Conservation (phyloP, 129 eudicot genomes). For the Flaveria trinervia region DNA sequence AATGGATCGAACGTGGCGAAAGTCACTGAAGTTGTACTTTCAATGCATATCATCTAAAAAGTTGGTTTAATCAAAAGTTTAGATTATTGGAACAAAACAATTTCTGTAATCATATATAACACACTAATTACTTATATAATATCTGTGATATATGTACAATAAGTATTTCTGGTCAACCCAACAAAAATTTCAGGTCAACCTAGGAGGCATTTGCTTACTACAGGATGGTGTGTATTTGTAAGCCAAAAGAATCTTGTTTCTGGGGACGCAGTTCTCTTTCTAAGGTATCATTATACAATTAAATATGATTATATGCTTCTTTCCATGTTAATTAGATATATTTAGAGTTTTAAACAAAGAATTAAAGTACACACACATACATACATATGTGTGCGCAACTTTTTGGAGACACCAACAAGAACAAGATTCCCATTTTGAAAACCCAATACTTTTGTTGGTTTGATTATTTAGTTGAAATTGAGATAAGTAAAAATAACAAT, state of each 20-base stretch:
- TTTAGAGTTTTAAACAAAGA: not conserved
- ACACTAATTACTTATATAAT: not conserved
- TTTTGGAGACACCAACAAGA: too few relatives aligned
- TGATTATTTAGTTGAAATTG: constrained; percentile 17
- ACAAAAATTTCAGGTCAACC: constrained; percentile 64
- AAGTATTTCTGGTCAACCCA: too few relatives aligned
- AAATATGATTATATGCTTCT: constrained; percentile 19
- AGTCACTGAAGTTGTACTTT: not conserved
- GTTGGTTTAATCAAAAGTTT: not conserved
- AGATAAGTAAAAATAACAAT: constrained; percentile 12
- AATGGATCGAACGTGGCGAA: not conserved
- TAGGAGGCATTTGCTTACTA: constrained; percentile 90
- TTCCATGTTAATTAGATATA: constrained; percentile 12
- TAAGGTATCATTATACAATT: constrained; percentile 52
- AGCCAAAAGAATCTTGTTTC: constrained; percentile 89
- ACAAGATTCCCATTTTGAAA: too few relatives aligned
- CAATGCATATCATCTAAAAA: not conserved
- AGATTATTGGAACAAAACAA: not conserved
- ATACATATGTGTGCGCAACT: not conserved
- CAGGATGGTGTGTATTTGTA: constrained; percentile 89
- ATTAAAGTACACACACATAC: not conserved
- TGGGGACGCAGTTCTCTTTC: constrained; percentile 89
- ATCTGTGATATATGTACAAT: not conserved
- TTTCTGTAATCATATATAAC: not conserved
- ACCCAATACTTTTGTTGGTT: constrained; percentile 25